phyloP scores from a whole-genome alignment of 2,329 filamentous ascomycete species.

The Fusarium mundagurra region DNA sequence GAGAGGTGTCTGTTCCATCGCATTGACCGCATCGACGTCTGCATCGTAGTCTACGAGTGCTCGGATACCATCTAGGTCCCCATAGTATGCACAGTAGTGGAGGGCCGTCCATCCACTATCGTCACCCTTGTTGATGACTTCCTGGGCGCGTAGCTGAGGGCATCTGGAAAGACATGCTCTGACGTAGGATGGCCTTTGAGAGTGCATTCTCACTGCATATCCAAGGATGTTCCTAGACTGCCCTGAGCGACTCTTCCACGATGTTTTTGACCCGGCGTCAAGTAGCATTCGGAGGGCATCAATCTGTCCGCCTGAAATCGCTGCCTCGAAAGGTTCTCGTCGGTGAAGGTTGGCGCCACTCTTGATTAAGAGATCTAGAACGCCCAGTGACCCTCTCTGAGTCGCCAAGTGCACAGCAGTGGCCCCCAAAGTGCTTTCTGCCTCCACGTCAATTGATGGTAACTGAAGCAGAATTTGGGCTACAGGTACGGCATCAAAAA shows the following conservation, averaged over 20 bases:
- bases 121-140: background rate
- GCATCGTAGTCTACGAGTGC: background rate
- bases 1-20: background rate
- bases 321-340: background rate
- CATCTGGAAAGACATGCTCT: background rate
- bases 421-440: background rate
- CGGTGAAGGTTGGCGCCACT: background rate
- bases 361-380: background rate
- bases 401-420: background rate
- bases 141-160: background rate
- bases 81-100: background rate
- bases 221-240: background rate
- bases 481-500: background rate
- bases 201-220: background rate
- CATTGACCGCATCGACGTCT: background rate
- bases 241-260: background rate
- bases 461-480: background rate
- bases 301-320: background rate
- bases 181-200: background rate
- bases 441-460: background rate
- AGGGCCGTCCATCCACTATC: background rate
- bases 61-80: background rate
- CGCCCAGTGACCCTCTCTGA: background rate
- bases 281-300: background rate
- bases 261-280: background rate